Evolutionary conservation across 441 rosid genomes (phyloP), one percentile per base, ranked within the genome.

Genomic region (Sinapis alba): DNA sequence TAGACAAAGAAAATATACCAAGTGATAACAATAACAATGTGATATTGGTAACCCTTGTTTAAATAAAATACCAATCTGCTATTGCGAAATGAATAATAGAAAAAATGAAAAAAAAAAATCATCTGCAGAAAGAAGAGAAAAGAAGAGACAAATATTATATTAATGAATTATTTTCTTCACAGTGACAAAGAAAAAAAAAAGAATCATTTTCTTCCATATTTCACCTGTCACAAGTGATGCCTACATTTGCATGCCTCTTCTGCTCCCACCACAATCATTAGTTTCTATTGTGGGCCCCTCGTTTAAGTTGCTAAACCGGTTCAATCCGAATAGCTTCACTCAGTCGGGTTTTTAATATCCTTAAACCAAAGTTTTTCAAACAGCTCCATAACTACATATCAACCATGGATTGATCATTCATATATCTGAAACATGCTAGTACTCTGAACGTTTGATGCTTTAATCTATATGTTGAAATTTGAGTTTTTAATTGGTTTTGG

Each of bases 161-260:
- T 11, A 12, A 41, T 50, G 69, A 71, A 59, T 11, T 8, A 60
- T 62, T 71, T 51, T 19, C 9, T 50, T 71, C 21, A n/a, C n/a
- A n/a, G n/a, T n/a, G n/a, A n/a, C n/a, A n/a, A n/a, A n/a, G n/a
- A n/a, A n/a, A n/a, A n/a, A n/a, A n/a, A n/a, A n/a, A n/a, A n/a
- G n/a, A n/a, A 59, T 11, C 12, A 60, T 62, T 71, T 51, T 19
- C 9, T 50, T 71, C 21, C 58, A 36, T 59, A 60, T 57, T 43
- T 70, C 62, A 72, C 19, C 79, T 60, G 68, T 78, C 83, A 65
- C 86, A 66, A 73, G 74, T 78, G 84, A 86, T 85, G 82, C 89
- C 85, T 77, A 80, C 90, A 60, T 76, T 57, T 63, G 85, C 90
- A 74, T 83, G 50, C 76, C 73, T 73, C 77, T 71, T 53, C 80